These are phyloP conservation scores for Suillus hirtellus DNA, from an alignment of 768 basidiomycete species.

Conservation along the genomic window DNA sequence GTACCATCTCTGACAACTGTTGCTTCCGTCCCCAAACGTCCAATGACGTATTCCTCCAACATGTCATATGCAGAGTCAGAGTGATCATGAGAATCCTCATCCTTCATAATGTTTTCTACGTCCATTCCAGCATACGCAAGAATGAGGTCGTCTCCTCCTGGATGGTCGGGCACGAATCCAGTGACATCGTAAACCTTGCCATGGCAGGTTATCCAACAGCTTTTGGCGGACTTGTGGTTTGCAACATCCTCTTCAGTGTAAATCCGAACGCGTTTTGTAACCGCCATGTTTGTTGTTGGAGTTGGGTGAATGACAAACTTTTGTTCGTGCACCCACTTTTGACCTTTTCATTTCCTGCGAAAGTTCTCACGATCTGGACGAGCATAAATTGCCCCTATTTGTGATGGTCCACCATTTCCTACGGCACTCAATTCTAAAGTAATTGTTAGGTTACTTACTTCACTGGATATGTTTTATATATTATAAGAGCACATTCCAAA, in stretches of 20 bases:
- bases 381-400: slow-evolving; percentile 1
- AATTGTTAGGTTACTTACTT: too few species aligned
- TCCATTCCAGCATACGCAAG: slow-evolving; percentile 83
- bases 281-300: slow-evolving; percentile 47
- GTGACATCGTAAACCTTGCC: slow-evolving; percentile 93
- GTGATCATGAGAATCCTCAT: slow-evolving; percentile 81
- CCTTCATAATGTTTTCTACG: slow-evolving; percentile 78
- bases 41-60: slow-evolving; percentile 85
- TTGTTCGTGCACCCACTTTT: slow-evolving; percentile 7
- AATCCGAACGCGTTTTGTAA: slow-evolving; percentile 63
- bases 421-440: too few species aligned
- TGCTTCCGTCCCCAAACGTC: slow-evolving; percentile 75
- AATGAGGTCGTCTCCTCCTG: slow-evolving; percentile 93
- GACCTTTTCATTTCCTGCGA: slow-evolving; percentile 17
- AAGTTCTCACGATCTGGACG: slow-evolving; percentile 12
- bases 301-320: slow-evolving; percentile 4
- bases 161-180: slow-evolving; percentile 81
- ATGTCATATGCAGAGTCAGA: slow-evolving; percentile 91
- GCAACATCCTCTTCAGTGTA: slow-evolving; percentile 75
- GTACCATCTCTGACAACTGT: slow-evolving; percentile 77
- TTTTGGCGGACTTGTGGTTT: slow-evolving; percentile 54
- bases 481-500: too few species aligned
- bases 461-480: too few species aligned
- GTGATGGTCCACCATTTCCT: too few species aligned
- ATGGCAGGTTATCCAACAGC: slow-evolving; percentile 81